Conservation (phyloP, 495 filamentous ascomycete genomes). For the Penicillium manginii region DNA sequence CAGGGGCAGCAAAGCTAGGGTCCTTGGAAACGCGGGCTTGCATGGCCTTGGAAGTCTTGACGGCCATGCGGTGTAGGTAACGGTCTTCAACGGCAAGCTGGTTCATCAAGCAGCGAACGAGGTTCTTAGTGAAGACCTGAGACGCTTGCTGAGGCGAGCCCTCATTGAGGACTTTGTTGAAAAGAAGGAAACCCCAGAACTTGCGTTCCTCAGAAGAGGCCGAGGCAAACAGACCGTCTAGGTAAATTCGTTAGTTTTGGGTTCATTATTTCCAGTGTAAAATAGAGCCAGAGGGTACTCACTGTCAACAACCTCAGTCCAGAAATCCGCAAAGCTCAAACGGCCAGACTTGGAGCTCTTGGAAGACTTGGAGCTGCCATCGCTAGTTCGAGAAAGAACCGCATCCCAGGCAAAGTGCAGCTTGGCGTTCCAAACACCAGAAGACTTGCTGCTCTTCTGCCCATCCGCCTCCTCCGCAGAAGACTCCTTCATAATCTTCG, state of each 20-base stretch:
- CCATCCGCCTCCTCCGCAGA: slow-evolving; percentile 55
- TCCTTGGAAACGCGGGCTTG: slow-evolving; percentile 66
- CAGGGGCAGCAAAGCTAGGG: slow-evolving; percentile 58
- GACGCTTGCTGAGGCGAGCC: slow-evolving; percentile 50
- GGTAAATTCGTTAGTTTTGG: slow-evolving; percentile 17
- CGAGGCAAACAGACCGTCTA: slow-evolving; percentile 80
- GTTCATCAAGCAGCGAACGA: slow-evolving; percentile 83
- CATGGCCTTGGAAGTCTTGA: slow-evolving; percentile 70
- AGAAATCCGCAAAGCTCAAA: slow-evolving; percentile 73
- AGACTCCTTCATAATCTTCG: slow-evolving; percentile 79
- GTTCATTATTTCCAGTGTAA: background rate
- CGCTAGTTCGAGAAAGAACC: slow-evolving; percentile 57
- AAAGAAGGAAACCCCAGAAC: slow-evolving; percentile 86
- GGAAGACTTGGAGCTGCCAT: slow-evolving; percentile 33
- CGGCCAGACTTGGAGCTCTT: slow-evolving; percentile 40
- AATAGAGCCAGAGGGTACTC: slow-evolving; percentile 37
- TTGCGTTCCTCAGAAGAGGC: slow-evolving; percentile 85
- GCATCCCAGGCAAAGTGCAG: slow-evolving; percentile 88
- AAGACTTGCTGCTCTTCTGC: slow-evolving; percentile 52
- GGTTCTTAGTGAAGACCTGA: slow-evolving; percentile 75
- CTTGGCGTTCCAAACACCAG: slow-evolving; percentile 78
- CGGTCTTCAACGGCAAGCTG: slow-evolving; percentile 83
- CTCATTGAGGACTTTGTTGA: slow-evolving; percentile 68
- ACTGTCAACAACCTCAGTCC: slow-evolving; percentile 89
- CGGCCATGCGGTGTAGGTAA: slow-evolving; percentile 80